A percentile compares a stretch with the other conserved stretches of the same genome.
Evolutionary conservation across 192 early-diverging fungal species (phyloP).

Genomic region (Backusella liffmaniae): DNA sequence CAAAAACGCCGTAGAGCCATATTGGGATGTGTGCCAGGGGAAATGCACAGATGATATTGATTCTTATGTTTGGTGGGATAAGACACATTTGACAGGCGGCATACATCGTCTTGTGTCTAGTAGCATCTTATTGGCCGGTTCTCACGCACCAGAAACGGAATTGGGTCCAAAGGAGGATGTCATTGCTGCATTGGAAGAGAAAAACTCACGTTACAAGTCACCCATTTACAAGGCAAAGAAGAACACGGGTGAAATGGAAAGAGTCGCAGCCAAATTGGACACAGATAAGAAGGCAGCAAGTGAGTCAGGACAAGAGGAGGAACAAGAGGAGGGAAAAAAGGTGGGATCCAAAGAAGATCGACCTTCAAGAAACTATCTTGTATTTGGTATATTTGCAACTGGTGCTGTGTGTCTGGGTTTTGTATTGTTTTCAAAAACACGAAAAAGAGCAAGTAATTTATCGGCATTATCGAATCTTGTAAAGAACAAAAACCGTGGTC

Average conservation of each 20-base stretch:
- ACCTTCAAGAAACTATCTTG: neutral
- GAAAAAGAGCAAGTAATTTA: conserved; percentile 3
- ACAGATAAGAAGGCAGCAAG: conserved; percentile 7
- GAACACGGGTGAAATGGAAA: conserved; percentile 2
- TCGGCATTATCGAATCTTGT: conserved; percentile 22
- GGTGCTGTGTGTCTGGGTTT: conserved; percentile 12
- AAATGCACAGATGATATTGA: conserved; percentile 23
- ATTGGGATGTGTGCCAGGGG: conserved; percentile 34
- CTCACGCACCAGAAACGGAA: neutral
- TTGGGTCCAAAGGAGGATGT: neutral
- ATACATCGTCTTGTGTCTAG: conserved; percentile 30
- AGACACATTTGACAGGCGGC: conserved; percentile 36
- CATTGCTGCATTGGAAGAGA: neutral
- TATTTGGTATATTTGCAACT: conserved; percentile 2
- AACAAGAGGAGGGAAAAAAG: neutral
- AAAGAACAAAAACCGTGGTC: conserved; percentile 20
- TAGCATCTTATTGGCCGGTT: conserved; percentile 23
- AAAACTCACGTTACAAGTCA: neutral
- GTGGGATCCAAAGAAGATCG: neutral
- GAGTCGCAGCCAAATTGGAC: neutral
- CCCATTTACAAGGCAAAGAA: conserved; percentile 8
- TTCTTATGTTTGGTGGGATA: conserved; percentile 41
- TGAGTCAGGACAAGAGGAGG: neutral
- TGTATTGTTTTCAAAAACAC: conserved; percentile 14
- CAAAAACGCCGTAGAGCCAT: conserved; percentile 21